These are phyloP conservation scores for Kwoniella europaea DNA, from an alignment of 768 basidiomycete species.

Conservation along the genomic window DNA sequence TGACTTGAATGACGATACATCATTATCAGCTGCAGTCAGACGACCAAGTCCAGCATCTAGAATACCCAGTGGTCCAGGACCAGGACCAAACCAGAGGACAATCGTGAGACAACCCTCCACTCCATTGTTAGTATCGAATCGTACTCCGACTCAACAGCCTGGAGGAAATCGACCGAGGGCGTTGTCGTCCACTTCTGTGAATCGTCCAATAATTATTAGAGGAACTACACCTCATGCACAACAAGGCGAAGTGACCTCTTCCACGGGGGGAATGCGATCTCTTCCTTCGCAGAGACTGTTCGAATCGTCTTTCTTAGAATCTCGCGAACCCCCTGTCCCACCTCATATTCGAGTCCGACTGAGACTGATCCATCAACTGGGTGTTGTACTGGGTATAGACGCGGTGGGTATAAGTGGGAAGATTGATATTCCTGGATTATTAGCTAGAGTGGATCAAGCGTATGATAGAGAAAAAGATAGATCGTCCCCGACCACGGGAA, in stretches of 20 bases:
- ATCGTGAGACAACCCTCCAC: slow-evolving; percentile 39
- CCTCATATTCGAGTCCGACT: slow-evolving; percentile 43
- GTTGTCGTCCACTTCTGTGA: slow-evolving; percentile 11
- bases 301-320: slow-evolving; percentile 26
- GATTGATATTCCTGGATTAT: slow-evolving; percentile 46
- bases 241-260: not conserved
- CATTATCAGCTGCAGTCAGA: not conserved
- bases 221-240: slow-evolving; percentile 2
- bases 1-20: slow-evolving; percentile 7
- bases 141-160: not conserved
- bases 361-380: slow-evolving; percentile 39
- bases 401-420: slow-evolving; percentile 29
- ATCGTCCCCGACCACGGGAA: not conserved
- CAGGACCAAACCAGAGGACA: slow-evolving; percentile 21
- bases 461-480: slow-evolving; percentile 29
- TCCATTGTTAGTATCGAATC: slow-evolving; percentile 18
- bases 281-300: slow-evolving; percentile 16
- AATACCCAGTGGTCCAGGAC: not conserved
- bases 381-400: slow-evolving; percentile 39
- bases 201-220: slow-evolving; percentile 5
- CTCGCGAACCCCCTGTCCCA: slow-evolving; percentile 36
- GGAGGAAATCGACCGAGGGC: slow-evolving; percentile 14
- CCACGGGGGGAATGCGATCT: slow-evolving; percentile 3
- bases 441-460: slow-evolving; percentile 45
- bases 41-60: not conserved